Conservation (phyloP, 2,329 filamentous ascomycete genomes). For the Emergomyces pasteurianus region DNA sequence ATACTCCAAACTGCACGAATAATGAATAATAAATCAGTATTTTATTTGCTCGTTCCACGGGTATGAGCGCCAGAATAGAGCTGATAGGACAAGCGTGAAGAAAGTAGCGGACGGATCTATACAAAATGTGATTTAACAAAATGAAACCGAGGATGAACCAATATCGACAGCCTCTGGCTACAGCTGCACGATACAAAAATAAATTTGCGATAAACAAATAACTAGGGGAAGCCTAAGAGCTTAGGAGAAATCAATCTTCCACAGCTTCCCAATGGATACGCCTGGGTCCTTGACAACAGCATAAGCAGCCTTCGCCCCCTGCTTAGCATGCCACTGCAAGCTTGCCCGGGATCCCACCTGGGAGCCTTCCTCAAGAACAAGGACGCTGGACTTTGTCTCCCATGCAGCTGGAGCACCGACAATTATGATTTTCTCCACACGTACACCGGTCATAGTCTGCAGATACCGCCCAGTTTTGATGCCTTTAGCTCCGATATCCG, state of each 20-base stretch:
- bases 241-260: slow-evolving; percentile 47
- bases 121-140: neutral
- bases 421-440: slow-evolving; percentile 72
- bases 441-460: slow-evolving; percentile 64
- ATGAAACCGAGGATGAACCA: neutral
- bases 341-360: slow-evolving; percentile 38
- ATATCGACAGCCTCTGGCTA: neutral
- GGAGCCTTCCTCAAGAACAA: slow-evolving; percentile 35
- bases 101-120: neutral
- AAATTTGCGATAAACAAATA: neutral
- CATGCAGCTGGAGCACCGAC: slow-evolving; percentile 66
- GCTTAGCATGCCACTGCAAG: slow-evolving; percentile 46
- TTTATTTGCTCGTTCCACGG: neutral
- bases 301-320: slow-evolving; percentile 46
- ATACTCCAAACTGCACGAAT: too few species aligned
- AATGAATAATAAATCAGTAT: neutral
- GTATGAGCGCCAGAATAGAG: neutral
- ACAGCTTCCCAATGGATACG: slow-evolving; percentile 50
- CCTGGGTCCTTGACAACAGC: slow-evolving; percentile 53
- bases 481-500: slow-evolving; percentile 51
- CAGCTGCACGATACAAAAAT: neutral
- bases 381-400: slow-evolving; percentile 50
- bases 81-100: neutral
- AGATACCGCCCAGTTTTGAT: slow-evolving; percentile 61
- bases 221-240: neutral